Base-by-base conservation (phyloP, 163 green algal species). In the Volvox carteri region DNA sequence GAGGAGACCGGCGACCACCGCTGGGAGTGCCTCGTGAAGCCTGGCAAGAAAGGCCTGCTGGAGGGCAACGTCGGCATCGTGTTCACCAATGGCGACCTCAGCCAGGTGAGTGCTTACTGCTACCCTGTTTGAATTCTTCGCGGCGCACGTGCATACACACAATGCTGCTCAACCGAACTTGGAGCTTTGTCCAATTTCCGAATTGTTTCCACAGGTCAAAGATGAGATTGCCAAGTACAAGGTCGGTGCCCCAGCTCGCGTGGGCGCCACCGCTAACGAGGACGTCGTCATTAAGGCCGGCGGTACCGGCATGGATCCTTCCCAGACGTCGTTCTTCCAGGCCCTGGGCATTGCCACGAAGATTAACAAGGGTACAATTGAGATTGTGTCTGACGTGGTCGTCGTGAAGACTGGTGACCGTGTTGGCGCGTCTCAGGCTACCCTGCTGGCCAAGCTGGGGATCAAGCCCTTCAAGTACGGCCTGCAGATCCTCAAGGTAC, bases 311-410 rank as follows among this genome's bases (percentile, higher is more conserved):
- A 97, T 99, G 95, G 98, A 99, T 91, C 98, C 98, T 83, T 99
- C 98, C 25, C 97, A 99, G 84, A 90, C 46, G 12, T 79, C 67
- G 0, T 80, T 65, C 76, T 90, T 76, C 12, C 93, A 98, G 97
- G 97, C 97, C 73, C 95, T 99, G 39, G 99, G 98, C 94, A 99
- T 99, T 92, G 97, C 98, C 88, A 99, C 98, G 92, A 99, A 99
- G 98, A 99, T 99, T 91, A 99, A 99, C 96, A 99, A 99, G 96
- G 98, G 98, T 93, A 98, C 96, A 50, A 98, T 99, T 86, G 98
- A 99, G 90, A 99, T 99, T 87, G 93, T 98, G 75, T 91, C 90
- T 41, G 96, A 99, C 76, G 95, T 99, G 48, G 91, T 97, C 77
- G 92, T 99, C 83, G 95, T 99, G 88, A 97, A 96, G 90, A 81